Evolutionary conservation across 1,284 basidiomycete genomes (phyloP).

Genomic region (Leccinum brunneo-olivaceum): DNA sequence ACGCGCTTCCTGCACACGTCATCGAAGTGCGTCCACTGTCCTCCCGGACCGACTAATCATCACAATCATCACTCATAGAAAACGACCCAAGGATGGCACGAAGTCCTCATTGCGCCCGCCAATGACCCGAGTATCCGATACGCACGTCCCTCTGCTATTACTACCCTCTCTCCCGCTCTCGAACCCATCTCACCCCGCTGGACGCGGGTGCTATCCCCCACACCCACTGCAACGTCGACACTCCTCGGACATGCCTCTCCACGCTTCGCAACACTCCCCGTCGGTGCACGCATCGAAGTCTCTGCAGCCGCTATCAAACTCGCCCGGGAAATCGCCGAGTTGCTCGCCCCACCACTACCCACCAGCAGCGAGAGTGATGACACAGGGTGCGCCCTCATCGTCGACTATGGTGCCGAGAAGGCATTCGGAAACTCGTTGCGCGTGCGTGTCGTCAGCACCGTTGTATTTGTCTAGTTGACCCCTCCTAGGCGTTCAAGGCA

Average conservation of each 20-base stretch:
- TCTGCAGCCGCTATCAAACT: conserved; percentile 66
- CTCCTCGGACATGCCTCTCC: conserved; percentile 66
- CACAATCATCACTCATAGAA: no score
- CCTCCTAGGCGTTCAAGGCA: conserved; percentile 74
- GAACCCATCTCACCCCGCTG: conserved; percentile 36
- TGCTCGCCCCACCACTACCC: conserved; percentile 29
- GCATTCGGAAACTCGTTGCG: conserved; percentile 75
- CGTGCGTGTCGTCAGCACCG: conserved; percentile 46
- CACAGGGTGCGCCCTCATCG: conserved; percentile 70
- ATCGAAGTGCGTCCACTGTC: conserved; percentile 56
- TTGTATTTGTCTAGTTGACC: not conserved
- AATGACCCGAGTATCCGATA: conserved; percentile 25
- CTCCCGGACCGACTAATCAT: not conserved
- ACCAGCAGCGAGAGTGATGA: conserved; percentile 28
- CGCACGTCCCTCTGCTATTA: conserved; percentile 23
- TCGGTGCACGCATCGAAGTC: conserved; percentile 73
- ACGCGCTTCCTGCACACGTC: conserved; percentile 89
- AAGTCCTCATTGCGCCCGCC: conserved; percentile 68
- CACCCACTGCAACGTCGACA: conserved; percentile 58
- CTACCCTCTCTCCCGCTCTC: conserved; percentile 1
- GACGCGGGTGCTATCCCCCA: conserved; percentile 61
- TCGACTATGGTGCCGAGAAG: conserved; percentile 86
- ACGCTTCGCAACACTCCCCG: conserved; percentile 60
- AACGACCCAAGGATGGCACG: conserved; percentile 78
- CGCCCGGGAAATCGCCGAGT: conserved; percentile 58